Base-by-base conservation (phyloP, 1,284 basidiomycete genomes). In the Puccinia triticina region DNA sequence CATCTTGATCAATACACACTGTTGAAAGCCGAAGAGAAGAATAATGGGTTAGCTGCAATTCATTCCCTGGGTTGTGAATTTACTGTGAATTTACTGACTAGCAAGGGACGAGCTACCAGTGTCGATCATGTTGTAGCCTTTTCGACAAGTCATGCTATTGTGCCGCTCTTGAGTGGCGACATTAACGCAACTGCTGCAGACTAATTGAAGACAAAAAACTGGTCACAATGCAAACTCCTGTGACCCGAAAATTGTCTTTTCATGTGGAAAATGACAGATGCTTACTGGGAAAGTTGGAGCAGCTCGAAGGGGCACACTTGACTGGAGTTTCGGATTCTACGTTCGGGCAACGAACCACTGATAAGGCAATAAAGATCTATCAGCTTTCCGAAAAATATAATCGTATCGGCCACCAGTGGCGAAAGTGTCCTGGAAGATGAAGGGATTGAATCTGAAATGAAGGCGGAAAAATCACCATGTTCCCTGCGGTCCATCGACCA, bases 1-100 rank as follows among this genome's bases (percentile, higher is more conserved):
- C 46, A 53, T 72, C 48, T 50, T 72, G n/a, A 72, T 48, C 69
- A 23, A 72, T 72, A n/a, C 69, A 72, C n/a, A 32, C 69, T 72
- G 43, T 48, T 50, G 12, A 12, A 72, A 2, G 32, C 34, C 34
- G 11, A 66, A 43, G 64, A 66, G 18, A 40, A 12, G 37, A 43
- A 66, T 23, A 12, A 23, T 23, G 34, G 64, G 64, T 66, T 1
- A 43, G 64, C 32, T 32, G 18, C 21, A 66, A 26, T 66, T 66
- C 5, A 40, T n/a, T 32, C 18, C 2, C 37, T 21, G 16, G 50
- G n/a, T 4, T 53, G 43, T 21, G 46, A 72, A 26, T n/a, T n/a
- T n/a, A n/a, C n/a, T n/a, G 29, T 29, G 69, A n/a, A n/a, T n/a
- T n/a, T n/a, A 72, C 69, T 72, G 18, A 66, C 64, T 37, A 21